phyloP scores from a whole-genome alignment of 352 stramenopile genomes.

The Globisporangium paddicum region DNA sequence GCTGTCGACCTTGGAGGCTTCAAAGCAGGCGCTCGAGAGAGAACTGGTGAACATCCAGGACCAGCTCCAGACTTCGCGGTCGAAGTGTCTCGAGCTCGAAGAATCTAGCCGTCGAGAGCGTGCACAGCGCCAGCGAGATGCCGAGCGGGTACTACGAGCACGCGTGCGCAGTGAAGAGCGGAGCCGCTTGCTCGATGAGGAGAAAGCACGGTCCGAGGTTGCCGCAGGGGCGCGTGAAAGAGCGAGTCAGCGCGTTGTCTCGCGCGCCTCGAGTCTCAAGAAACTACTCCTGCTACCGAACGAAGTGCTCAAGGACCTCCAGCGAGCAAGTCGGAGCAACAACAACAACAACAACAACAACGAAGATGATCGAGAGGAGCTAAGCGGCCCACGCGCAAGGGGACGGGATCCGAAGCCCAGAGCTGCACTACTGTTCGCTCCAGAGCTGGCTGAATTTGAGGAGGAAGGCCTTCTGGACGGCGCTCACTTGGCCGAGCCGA shows the following conservation, averaged over 20 bases:
- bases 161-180: constrained; percentile 48
- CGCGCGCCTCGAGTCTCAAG: constrained; percentile 23
- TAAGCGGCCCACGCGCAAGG: background rate
- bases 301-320: constrained; percentile 11
- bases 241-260: constrained; percentile 38
- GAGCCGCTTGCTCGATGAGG: constrained; percentile 39
- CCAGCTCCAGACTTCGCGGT: constrained; percentile 17
- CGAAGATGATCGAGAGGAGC: constrained; percentile 11
- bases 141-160: constrained; percentile 34
- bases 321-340: constrained; percentile 16
- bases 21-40: constrained; percentile 28
- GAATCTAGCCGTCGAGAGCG: constrained; percentile 36
- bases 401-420: background rate
- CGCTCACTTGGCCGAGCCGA: background rate
- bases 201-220: constrained; percentile 35
- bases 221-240: constrained; percentile 41
- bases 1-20: constrained; percentile 18
- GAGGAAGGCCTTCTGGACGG: constrained; percentile 34
- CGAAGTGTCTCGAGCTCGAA: constrained; percentile 41
- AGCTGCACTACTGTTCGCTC: constrained; percentile 19
- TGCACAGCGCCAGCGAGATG: constrained; percentile 37
- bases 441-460: constrained; percentile 58
- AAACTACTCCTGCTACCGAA: constrained; percentile 22
- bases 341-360: constrained; percentile 14
- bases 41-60: constrained; percentile 27